Evolutionary conservation across 139 green algal species (phyloP).

Genomic region (Chlamydomonas sp.): DNA sequence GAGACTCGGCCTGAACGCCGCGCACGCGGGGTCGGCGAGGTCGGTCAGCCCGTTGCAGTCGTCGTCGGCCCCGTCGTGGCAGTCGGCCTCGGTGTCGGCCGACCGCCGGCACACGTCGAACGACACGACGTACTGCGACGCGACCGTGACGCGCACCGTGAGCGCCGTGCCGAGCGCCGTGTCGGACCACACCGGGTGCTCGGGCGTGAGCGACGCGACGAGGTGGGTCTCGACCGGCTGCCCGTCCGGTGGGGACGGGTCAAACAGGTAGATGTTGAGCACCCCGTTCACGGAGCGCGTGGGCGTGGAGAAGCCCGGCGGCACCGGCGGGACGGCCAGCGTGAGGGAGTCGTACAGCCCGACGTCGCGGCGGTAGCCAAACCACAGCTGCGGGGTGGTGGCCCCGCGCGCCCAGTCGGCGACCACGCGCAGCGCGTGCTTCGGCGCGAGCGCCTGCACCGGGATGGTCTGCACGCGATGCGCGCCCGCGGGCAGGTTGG

Average conservation of each 20-base stretch:
- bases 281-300: too few relatives aligned
- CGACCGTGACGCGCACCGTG: too few relatives aligned
- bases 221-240: too few relatives aligned
- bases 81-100: background rate
- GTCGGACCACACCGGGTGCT: too few relatives aligned
- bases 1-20: background rate
- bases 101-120: too few relatives aligned
- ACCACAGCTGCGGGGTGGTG: background rate
- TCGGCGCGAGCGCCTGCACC: background rate
- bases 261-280: too few relatives aligned
- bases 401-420: background rate
- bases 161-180: too few relatives aligned
- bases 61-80: constrained; percentile 7
- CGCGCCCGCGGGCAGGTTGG: background rate
- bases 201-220: too few relatives aligned
- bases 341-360: constrained; percentile 1
- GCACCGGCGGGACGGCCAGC: background rate
- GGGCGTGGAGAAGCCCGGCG: too few relatives aligned
- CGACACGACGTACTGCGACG: too few relatives aligned
- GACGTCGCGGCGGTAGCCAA: constrained; percentile 7
- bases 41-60: constrained; percentile 14
- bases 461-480: background rate
- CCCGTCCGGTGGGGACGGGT: too few relatives aligned
- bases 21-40: background rate
- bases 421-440: constrained; percentile 2